Conservation (phyloP, 495 filamentous ascomycete genomes). For the Articulospora tetracladia region DNA sequence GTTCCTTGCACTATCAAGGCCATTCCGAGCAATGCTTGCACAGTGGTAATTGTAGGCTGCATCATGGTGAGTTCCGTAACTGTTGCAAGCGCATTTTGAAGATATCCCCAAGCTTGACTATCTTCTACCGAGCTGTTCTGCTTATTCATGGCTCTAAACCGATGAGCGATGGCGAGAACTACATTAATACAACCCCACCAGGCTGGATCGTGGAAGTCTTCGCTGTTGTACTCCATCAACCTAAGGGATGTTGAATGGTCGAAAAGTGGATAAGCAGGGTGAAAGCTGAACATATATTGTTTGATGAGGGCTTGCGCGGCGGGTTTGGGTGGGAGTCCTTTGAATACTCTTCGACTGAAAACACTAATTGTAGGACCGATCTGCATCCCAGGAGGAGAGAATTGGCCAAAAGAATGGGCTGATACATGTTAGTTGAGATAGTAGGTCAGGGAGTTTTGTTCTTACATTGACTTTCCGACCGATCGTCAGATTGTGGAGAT, state of each 20-base stretch:
- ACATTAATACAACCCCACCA: conserved; percentile 99
- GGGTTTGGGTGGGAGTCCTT: conserved; percentile 71
- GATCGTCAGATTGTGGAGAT: neutral
- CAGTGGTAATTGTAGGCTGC: conserved; percentile 81
- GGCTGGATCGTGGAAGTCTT: conserved; percentile 83
- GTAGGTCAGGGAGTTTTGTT: too few species aligned
- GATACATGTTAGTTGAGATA: too few species aligned
- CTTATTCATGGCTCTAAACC: conserved; percentile 88
- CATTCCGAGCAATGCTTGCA: conserved; percentile 96
- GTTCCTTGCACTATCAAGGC: conserved; percentile 92
- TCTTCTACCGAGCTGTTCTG: conserved; percentile 75
- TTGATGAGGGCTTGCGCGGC: conserved; percentile 78
- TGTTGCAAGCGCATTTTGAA: conserved; percentile 94
- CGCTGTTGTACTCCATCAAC: too few species aligned
- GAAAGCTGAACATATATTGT: conserved; percentile 95
- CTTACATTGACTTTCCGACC: too few species aligned
- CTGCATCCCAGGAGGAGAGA: neutral
- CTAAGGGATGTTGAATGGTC: conserved; percentile 93
- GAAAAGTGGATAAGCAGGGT: conserved; percentile 93
- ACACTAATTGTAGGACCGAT: neutral
- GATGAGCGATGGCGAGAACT: conserved; percentile 84
- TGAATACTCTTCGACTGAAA: conserved; percentile 63
- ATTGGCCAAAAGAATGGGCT: neutral
- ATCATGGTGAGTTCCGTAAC: conserved; percentile 86
- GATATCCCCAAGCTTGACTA: conserved; percentile 82